phyloP scores from a whole-genome alignment of 1,139 yeast genomes.

The Geotrichum reessii region DNA sequence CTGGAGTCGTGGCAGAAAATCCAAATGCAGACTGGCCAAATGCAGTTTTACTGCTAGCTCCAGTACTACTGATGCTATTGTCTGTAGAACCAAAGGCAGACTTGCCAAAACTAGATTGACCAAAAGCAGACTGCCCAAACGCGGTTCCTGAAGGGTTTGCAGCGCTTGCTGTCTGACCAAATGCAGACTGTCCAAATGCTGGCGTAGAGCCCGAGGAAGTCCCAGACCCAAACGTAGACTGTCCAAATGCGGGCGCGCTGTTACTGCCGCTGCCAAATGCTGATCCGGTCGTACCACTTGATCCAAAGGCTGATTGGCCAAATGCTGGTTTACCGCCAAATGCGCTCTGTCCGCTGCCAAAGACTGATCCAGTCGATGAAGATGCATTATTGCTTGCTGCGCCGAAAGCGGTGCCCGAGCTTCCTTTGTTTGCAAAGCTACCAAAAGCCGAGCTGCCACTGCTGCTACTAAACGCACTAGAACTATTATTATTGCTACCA shows the following conservation, averaged over 20 bases:
- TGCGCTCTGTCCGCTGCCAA: constrained; percentile 15
- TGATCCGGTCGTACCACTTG: constrained; percentile 7
- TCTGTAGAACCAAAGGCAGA: constrained; percentile 17
- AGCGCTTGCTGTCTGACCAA: constrained; percentile 21
- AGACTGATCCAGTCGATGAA: constrained; percentile 6
- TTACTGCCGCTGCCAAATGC: constrained; percentile 1
- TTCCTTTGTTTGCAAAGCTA: constrained; percentile 11
- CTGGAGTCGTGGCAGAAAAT: constrained; percentile 9
- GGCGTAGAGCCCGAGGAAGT: constrained; percentile 9
- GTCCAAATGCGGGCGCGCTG: constrained; percentile 14
- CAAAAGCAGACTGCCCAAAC: neutral
- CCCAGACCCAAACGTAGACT: constrained; percentile 25
- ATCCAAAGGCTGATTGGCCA: constrained; percentile 26
- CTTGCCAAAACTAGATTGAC: constrained; percentile 24
- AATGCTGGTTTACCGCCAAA: constrained; percentile 23
- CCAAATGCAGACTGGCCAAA: constrained; percentile 20
- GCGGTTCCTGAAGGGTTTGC: neutral
- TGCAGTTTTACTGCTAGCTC: constrained; percentile 17
- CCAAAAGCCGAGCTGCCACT: constrained; percentile 1
- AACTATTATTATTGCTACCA: neutral
- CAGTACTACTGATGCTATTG: constrained; percentile 9
- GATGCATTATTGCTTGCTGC: constrained; percentile 16
- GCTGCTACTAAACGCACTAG: constrained; percentile 9
- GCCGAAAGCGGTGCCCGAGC: constrained; percentile 28
- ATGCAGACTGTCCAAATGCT: constrained; percentile 21